phyloP scores from a whole-genome alignment of 2,329 filamentous ascomycete species.

The Sarocladiaceae sp. region DNA sequence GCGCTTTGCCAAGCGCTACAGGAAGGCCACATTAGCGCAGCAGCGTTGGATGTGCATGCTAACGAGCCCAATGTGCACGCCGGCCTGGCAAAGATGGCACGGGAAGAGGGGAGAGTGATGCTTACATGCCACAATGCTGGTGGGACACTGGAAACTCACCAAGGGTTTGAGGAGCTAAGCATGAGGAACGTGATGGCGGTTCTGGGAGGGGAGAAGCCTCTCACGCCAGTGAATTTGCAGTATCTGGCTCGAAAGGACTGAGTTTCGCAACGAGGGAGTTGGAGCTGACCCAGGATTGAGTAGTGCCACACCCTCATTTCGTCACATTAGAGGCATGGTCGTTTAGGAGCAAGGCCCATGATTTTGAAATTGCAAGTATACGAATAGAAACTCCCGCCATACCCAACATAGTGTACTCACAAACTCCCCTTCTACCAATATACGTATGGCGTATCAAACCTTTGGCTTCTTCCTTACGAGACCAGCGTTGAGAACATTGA shows the following conservation, averaged over 20 bases:
- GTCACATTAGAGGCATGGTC: too few relatives aligned
- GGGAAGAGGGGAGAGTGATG: constrained; percentile 38
- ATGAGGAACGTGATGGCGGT: constrained; percentile 62
- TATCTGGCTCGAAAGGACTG: constrained; percentile 29
- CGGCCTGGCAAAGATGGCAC: constrained; percentile 34
- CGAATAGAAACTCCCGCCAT: not conserved
- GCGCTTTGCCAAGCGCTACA: constrained; percentile 55
- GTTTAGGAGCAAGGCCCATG: too few relatives aligned
- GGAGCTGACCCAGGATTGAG: not conserved
- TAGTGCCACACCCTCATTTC: too few relatives aligned
- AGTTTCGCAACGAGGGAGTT: too few relatives aligned
- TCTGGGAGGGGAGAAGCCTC: constrained; percentile 39
- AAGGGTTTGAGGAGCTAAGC: constrained; percentile 59
- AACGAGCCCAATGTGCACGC: constrained; percentile 50
- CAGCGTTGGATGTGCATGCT: constrained; percentile 59
- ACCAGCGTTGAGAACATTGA: constrained; percentile 43
- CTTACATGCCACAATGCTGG: constrained; percentile 64
- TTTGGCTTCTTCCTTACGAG: constrained; percentile 55
- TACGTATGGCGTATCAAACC: constrained; percentile 15
- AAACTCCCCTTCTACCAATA: not conserved
- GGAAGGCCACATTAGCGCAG: constrained; percentile 39
- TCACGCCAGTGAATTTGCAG: constrained; percentile 59
- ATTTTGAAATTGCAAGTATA: too few relatives aligned
- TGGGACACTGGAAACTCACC: constrained; percentile 58
- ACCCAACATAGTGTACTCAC: too few relatives aligned